Evolutionary conservation across 2,329 filamentous ascomycete species (phyloP), one percentile per base, ranked within the genome.

Genomic region (Sporothrix variecibatus): DNA sequence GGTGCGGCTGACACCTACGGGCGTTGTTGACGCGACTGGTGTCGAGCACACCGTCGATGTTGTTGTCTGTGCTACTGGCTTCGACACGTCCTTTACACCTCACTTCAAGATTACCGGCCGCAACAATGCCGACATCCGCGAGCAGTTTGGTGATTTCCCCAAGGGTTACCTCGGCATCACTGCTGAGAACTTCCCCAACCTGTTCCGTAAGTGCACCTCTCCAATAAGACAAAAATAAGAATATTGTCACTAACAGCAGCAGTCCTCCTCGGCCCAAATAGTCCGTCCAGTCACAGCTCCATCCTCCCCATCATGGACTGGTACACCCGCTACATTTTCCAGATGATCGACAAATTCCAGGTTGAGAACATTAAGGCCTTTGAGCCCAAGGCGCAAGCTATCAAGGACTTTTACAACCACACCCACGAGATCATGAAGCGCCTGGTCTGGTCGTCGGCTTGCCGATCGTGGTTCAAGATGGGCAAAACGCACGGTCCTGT

Each of bases 381-480:
- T 34, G 31, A 49, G 12, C 62, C 62, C 23, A 72, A 3, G 31
- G 31, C 60, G 4, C 31, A 40, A 20, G 60, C 60, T 20, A 83
- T 86, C 3, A 82, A 82, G 12, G 86, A 88, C 77, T 89, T 85
- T 81, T 83, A 83, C 73, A 84, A 82, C 78, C 87, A 85, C 79
- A 82, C 84, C 43, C 78, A 80, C 1, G 78, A 81, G 1, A 87
- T 88, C 76, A 87, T 89, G 83, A 86, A 86, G 60, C 84, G 85
- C 17, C 87, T 86, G 1, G 83, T 85, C 3, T 89, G 87, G 84
- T 81, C 82, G 20, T 81, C 83, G 12, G 53, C 78, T n/a, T 86
- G 86, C 73, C 81, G 82, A 20, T 86, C 85, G 15, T 88, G 86
- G 86, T 88, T 86, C 78, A 88, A 87, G 79, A 81, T 82, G 58